Percentiles rank a stretch among this genome's conserved stretches.
Evolutionary conservation across 768 basidiomycete genomes (phyloP).

Genomic region (Symmetrospora coprosmae): DNA sequence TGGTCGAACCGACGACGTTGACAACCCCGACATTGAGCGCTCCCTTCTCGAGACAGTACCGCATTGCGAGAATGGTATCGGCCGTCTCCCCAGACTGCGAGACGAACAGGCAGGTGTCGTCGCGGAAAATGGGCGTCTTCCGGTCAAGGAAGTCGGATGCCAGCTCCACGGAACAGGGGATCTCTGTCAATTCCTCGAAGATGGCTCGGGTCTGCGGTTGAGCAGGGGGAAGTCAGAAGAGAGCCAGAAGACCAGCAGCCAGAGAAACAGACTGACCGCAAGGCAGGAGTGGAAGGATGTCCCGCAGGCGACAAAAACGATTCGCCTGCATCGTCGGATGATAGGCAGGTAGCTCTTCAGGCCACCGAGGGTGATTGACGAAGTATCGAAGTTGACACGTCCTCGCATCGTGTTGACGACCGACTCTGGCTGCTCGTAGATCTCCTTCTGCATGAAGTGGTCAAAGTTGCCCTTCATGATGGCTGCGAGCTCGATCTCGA

Average conservation of each 20-base stretch:
- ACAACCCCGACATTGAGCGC: constrained; percentile 94
- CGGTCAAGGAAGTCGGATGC: constrained; percentile 97
- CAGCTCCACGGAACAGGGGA: constrained; percentile 89
- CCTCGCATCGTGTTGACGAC: constrained; percentile 99
- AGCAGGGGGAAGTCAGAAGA: neutral
- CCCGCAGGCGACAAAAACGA: constrained; percentile 96
- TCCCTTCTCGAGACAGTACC: constrained; percentile 91
- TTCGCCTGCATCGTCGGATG: constrained; percentile 82
- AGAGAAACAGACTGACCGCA: constrained; percentile 41
- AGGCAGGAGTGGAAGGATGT: constrained; percentile 95
- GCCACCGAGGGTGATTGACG: constrained; percentile 84
- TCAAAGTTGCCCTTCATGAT: constrained; percentile 99
- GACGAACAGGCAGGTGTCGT: constrained; percentile 90
- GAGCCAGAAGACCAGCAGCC: neutral
- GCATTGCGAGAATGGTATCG: constrained; percentile 87
- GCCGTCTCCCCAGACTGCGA: constrained; percentile 98
- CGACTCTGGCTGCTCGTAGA: constrained; percentile 92
- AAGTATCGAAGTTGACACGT: constrained; percentile 91
- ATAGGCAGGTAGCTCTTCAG: constrained; percentile 87
- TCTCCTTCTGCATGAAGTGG: constrained; percentile 99
- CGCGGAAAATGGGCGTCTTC: constrained; percentile 98
- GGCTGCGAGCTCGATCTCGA: constrained; percentile 97
- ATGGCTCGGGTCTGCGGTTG: constrained; percentile 60
- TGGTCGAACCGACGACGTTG: constrained; percentile 94
- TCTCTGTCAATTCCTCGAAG: constrained; percentile 97